Evolutionary conservation across 2,329 filamentous ascomycete genomes (phyloP), one percentile per base, ranked within the genome.

Genomic region (Curvularia sp.): DNA sequence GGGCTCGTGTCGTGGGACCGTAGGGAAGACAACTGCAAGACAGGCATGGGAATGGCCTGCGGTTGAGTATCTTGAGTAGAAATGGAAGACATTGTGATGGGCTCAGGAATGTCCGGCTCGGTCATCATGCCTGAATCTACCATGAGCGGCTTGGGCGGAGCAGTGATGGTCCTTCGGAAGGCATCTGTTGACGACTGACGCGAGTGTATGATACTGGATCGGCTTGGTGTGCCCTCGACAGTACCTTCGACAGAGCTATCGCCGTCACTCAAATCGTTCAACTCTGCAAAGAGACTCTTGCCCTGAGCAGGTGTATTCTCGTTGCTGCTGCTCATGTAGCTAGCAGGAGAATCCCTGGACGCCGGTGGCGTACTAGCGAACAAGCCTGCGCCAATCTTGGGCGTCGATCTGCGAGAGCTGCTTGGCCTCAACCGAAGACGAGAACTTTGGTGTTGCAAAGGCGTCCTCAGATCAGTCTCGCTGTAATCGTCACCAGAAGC

Each of bases 271-370:
- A 97, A 81, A 65, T 92, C 91, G 53, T 90, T 92, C 42, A 99
- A 84, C 77, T 99, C 95, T 41, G 93, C 93, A 74, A 95, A 96
- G 50, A 99, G 82, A 71, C 90, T 98, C 80, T 97, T 91, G 15
- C 86, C 85, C 63, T 81, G 81, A 50, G 80, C 78, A n/a, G 80
- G 77, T 7, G 80, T 80, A 42, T 77, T 78, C 31, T 78, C 72
- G 51, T 78, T 80, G 57, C 79, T 80, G 44, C 77, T 78, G 67
- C 75, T 80, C 31, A 73, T 71, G 63, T 84, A 80, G 66, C 82
- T 85, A 28, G 80, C 74, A 9, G 84, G 82, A 10, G 84, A 84
- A 61, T 85, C 81, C 57, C 80, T 81, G 5, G 79, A 75, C 70
- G 85, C 87, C 49, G 83, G 82, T 18, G 86, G 87, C 60, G 87